A percentile compares a stretch with the other conserved stretches of the same genome.
phyloP scores from a whole-genome alignment of 2,329 filamentous ascomycete species.

The Fusarium torreyae region DNA sequence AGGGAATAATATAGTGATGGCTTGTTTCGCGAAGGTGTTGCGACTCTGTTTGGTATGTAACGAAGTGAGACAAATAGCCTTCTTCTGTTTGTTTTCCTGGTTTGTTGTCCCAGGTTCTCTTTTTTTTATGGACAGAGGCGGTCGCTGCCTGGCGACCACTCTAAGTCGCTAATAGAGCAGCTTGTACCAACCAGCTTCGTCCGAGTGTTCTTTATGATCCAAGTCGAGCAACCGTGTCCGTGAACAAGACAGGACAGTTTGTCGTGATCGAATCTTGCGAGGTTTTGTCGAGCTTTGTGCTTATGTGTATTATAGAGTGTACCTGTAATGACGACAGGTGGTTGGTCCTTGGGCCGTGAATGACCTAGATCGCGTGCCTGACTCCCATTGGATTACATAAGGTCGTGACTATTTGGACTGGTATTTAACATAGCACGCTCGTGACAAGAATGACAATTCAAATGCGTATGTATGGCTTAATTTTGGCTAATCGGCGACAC shows the following conservation, averaged over 20 bases:
- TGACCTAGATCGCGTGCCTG: constrained; percentile 34
- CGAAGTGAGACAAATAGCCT: constrained; percentile 1
- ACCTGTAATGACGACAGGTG: constrained; percentile 31
- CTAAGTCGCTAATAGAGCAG: constrained; percentile 25
- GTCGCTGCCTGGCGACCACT: constrained; percentile 48
- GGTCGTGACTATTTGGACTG: constrained; percentile 7
- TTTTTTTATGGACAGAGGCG: constrained; percentile 32
- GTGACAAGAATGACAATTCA: constrained; percentile 12
- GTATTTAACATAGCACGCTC: constrained; percentile 22
- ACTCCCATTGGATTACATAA: constrained; percentile 40
- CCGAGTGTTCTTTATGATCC: constrained; percentile 19
- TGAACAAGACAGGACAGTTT: constrained; percentile 7
- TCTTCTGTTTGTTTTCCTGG: constrained; percentile 8
- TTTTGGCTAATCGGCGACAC: background rate
- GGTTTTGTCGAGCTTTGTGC: constrained; percentile 4
- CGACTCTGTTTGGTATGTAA: constrained; percentile 3
- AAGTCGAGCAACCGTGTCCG: constrained; percentile 23
- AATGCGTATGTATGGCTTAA: background rate
- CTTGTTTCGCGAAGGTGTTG: constrained; percentile 17
- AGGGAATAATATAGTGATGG: background rate
- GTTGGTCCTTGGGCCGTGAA: constrained; percentile 29
- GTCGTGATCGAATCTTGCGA: background rate
- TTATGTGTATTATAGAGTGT: constrained; percentile 18
- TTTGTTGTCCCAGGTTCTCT: constrained; percentile 28
- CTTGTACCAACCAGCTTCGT: constrained; percentile 30